Conservation (phyloP, 495 filamentous ascomycete genomes). For the Annulohypoxylon stygium region DNA sequence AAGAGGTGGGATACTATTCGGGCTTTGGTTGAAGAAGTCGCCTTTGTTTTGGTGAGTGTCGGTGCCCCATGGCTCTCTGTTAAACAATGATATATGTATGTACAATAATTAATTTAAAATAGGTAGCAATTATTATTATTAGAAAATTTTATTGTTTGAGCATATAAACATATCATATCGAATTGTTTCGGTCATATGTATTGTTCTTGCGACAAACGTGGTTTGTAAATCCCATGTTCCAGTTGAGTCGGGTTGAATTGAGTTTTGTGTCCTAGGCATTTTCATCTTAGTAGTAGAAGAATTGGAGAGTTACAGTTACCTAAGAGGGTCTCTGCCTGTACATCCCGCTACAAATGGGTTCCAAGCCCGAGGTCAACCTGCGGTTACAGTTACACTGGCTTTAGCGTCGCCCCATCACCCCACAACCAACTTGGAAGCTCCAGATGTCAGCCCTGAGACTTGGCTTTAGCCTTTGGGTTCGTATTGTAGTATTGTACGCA, state of each 20-base stretch:
- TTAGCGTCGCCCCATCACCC: conserved; percentile 6
- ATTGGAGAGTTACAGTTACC: background rate
- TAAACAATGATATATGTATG: background rate
- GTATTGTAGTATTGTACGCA: background rate
- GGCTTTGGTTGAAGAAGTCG: background rate
- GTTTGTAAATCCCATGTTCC: too few species aligned
- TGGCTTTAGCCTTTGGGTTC: background rate
- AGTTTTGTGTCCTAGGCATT: too few species aligned
- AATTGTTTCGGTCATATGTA: background rate
- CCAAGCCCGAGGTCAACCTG: background rate
- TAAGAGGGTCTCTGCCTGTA: background rate
- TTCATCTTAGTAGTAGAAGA: background rate
- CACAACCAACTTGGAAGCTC: conserved; percentile 1
- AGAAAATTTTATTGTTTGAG: background rate
- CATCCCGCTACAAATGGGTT: too few species aligned
- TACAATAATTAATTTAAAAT: background rate
- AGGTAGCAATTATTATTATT: background rate
- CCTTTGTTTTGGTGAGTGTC: background rate
- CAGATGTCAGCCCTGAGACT: too few species aligned
- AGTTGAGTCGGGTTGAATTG: too few species aligned
- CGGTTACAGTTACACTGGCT: background rate
- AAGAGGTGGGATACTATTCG: background rate
- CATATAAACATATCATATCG: background rate
- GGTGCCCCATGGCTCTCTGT: too few species aligned
- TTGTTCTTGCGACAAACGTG: too few species aligned